Percentiles rank a stretch among this genome's conserved stretches.
These are phyloP conservation scores for Acer campestre DNA, from an alignment of 345 rosid species.

Conservation along the genomic window DNA sequence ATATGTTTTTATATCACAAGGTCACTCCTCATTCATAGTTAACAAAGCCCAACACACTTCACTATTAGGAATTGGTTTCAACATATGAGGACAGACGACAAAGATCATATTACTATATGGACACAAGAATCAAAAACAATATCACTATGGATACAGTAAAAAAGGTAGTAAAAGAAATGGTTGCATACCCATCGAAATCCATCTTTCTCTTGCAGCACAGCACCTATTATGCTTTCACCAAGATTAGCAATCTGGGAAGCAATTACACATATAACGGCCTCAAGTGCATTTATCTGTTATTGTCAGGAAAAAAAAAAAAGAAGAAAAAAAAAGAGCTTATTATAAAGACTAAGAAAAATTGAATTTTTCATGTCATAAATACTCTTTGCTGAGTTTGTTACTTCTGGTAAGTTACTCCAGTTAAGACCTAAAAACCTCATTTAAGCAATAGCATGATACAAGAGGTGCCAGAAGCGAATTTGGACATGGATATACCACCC, in stretches of 20 bases:
- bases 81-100: background rate
- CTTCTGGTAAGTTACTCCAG: background rate
- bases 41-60: background rate
- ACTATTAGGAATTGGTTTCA: background rate
- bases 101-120: background rate
- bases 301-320: background rate
- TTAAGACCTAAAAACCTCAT: background rate
- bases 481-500: background rate
- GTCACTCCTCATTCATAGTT: background rate
- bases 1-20: background rate
- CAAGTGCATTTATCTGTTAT: conserved; percentile 63
- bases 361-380: background rate
- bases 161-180: background rate
- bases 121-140: background rate
- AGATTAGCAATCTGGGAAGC: conserved; percentile 95
- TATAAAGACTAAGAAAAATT: background rate
- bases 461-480: background rate
- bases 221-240: conserved; percentile 95
- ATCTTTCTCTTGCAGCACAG: conserved; percentile 79
- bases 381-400: background rate
- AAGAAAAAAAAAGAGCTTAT: background rate
- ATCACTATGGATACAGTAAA: background rate
- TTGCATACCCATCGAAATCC: conserved; percentile 83
- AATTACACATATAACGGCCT: conserved; percentile 74
- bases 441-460: background rate